These are phyloP conservation scores for Cutaneotrichosporon daszewskae DNA, from an alignment of 1,284 basidiomycete species.

Conservation along the genomic window DNA sequence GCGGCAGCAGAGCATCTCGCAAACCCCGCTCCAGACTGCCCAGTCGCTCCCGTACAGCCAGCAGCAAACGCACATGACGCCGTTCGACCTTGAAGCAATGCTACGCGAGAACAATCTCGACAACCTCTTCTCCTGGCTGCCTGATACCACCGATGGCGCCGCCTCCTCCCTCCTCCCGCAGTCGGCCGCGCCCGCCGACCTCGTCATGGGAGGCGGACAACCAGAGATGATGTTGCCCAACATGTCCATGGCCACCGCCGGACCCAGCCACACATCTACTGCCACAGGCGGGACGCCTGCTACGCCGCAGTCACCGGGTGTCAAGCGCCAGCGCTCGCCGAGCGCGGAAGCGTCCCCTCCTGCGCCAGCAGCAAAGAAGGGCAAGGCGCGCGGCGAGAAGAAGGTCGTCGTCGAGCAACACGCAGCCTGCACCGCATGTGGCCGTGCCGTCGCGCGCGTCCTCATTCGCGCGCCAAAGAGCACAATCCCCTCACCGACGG, in stretches of 20 bases:
- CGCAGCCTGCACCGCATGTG: constrained; percentile 25
- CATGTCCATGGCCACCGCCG: background rate
- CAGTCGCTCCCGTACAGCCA: too few relatives aligned
- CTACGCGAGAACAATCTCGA: constrained; percentile 29
- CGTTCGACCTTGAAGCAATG: constrained; percentile 42
- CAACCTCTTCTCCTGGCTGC: constrained; percentile 39
- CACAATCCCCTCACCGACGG: constrained; percentile 31
- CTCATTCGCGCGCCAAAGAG: constrained; percentile 38
- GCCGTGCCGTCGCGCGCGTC: constrained; percentile 27
- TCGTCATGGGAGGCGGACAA: constrained; percentile 4
- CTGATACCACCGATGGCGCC: constrained; percentile 25
- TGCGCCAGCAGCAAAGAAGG: constrained; percentile 20
- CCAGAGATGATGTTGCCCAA: constrained; percentile 7
- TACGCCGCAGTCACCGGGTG: constrained; percentile 8
- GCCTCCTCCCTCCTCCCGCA: constrained; percentile 2
- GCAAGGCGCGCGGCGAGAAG: constrained; percentile 34
- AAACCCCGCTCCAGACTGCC: too few relatives aligned
- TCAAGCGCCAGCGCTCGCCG: constrained; percentile 22
- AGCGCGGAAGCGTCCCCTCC: constrained; percentile 16
- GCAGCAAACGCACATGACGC: constrained; percentile 23
- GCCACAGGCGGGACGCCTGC: constrained; percentile 1
- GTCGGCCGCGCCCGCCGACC: constrained; percentile 9
- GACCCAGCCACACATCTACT: too few relatives aligned
- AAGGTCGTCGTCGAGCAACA: constrained; percentile 35
- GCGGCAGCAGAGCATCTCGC: too few relatives aligned